Evolutionary conservation across 495 filamentous ascomycete genomes (phyloP).

Genomic region (Podospora tetraspora): DNA sequence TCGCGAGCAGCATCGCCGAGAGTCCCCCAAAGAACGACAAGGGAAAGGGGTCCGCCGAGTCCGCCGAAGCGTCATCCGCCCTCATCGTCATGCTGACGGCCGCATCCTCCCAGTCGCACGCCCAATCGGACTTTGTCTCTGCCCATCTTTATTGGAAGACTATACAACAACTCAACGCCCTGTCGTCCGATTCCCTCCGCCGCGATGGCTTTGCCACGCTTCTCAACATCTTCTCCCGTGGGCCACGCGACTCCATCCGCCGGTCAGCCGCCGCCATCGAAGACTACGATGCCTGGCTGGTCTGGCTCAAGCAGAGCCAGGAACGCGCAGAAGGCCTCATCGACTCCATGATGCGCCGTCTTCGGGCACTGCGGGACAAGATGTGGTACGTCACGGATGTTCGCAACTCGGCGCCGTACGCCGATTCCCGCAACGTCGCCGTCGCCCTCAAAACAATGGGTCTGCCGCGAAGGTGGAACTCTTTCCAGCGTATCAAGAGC

Average conservation of each 20-base stretch:
- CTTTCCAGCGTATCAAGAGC: slow-evolving; percentile 50
- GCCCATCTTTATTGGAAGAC: slow-evolving; percentile 68
- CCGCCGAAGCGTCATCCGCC: slow-evolving; percentile 39
- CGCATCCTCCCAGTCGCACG: slow-evolving; percentile 59
- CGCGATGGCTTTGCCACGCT: slow-evolving; percentile 61
- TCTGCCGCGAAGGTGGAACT: slow-evolving; percentile 47
- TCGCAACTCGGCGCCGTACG: slow-evolving; percentile 82
- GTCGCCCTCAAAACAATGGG: slow-evolving; percentile 90
- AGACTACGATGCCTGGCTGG: slow-evolving; percentile 69
- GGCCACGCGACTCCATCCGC: slow-evolving; percentile 61
- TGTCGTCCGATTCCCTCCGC: slow-evolving; percentile 58
- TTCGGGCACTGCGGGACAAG: slow-evolving; percentile 75
- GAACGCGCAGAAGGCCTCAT: slow-evolving; percentile 61
- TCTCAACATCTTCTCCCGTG: slow-evolving; percentile 65
- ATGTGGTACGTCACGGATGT: slow-evolving; percentile 99
- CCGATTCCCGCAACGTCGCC: slow-evolving; percentile 81
- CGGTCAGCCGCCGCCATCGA: slow-evolving; percentile 61
- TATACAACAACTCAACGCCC: slow-evolving; percentile 54
- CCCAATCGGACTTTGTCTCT: slow-evolving; percentile 63
- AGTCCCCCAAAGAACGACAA: slow-evolving; percentile 27
- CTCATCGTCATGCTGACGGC: slow-evolving; percentile 65
- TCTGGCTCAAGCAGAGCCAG: slow-evolving; percentile 69
- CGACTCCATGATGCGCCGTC: slow-evolving; percentile 60
- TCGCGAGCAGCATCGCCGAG: slow-evolving; percentile 30
- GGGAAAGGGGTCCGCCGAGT: slow-evolving; percentile 30